Evolutionary conservation across 768 basidiomycete species (phyloP).

Genomic region (Gelatoporia subvermispora): DNA sequence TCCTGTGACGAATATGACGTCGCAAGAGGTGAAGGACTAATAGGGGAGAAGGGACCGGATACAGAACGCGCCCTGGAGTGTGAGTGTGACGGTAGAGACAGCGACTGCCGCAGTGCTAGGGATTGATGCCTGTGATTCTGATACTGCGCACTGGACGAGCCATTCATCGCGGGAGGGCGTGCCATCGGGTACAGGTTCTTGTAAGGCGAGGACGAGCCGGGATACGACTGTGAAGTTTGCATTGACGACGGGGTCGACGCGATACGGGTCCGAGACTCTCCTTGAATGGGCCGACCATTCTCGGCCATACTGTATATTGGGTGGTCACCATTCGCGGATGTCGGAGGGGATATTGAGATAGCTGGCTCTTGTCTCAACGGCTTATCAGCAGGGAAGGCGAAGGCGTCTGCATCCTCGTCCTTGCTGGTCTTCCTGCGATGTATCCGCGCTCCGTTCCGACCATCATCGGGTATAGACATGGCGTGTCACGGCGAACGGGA

Average conservation of each 20-base stretch:
- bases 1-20: conserved; percentile 29
- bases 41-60: conserved; percentile 46
- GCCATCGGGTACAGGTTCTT: conserved; percentile 22
- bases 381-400: conserved; percentile 12
- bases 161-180: conserved; percentile 11
- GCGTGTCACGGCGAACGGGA: no score
- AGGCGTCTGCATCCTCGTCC: conserved; percentile 27
- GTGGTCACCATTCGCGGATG: conserved; percentile 8
- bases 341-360: neutral
- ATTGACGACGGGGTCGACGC: conserved; percentile 19
- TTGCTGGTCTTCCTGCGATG: conserved; percentile 34
- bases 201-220: conserved; percentile 21
- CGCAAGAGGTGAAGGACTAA: conserved; percentile 47
- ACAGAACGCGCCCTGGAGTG: conserved; percentile 46
- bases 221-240: conserved; percentile 18
- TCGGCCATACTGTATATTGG: neutral
- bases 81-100: conserved; percentile 24
- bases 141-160: conserved; percentile 1
- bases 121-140: conserved; percentile 18
- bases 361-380: neutral
- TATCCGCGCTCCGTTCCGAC: conserved; percentile 12
- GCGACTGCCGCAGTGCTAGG: conserved; percentile 24
- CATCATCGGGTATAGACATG: no score
- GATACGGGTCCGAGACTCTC: conserved; percentile 15
- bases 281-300: neutral